Percentiles rank a stretch among this genome's conserved stretches.
These are phyloP conservation scores for Saitozyma sp. DNA, from an alignment of 768 basidiomycete genomes.

Conservation along the genomic window DNA sequence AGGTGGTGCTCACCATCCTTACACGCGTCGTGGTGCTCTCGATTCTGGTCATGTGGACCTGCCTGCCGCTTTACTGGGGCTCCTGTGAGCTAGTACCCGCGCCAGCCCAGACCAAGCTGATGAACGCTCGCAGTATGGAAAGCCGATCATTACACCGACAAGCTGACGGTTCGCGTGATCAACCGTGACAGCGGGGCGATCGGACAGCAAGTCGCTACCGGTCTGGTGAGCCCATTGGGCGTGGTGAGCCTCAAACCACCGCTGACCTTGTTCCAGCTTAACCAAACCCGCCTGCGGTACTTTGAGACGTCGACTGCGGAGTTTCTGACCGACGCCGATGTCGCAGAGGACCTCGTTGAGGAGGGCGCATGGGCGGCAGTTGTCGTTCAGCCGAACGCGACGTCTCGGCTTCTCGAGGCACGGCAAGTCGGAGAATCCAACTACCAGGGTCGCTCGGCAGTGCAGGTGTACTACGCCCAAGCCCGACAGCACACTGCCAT, in stretches of 20 bases:
- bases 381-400: constrained; percentile 55
- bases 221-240: constrained; percentile 31
- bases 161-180: constrained; percentile 55
- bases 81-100: constrained; percentile 24
- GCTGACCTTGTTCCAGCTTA: neutral
- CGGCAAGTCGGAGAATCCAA: constrained; percentile 53
- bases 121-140: constrained; percentile 37
- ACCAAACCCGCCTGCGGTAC: constrained; percentile 34
- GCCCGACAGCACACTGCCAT: constrained; percentile 56
- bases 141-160: constrained; percentile 44
- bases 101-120: no score
- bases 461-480: constrained; percentile 56
- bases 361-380: constrained; percentile 57
- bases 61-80: constrained; percentile 54
- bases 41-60: constrained; percentile 55
- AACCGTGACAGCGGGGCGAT: constrained; percentile 54
- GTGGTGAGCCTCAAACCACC: neutral
- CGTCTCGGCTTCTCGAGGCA: constrained; percentile 48
- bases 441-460: constrained; percentile 53
- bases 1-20: constrained; percentile 49
- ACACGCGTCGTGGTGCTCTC: constrained; percentile 46
- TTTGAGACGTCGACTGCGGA: constrained; percentile 29
- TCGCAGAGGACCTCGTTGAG: constrained; percentile 53
- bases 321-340: constrained; percentile 41
- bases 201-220: constrained; percentile 48